Conservation (phyloP, 2,329 filamentous ascomycete species). For the Metarhizium guizhouense region DNA sequence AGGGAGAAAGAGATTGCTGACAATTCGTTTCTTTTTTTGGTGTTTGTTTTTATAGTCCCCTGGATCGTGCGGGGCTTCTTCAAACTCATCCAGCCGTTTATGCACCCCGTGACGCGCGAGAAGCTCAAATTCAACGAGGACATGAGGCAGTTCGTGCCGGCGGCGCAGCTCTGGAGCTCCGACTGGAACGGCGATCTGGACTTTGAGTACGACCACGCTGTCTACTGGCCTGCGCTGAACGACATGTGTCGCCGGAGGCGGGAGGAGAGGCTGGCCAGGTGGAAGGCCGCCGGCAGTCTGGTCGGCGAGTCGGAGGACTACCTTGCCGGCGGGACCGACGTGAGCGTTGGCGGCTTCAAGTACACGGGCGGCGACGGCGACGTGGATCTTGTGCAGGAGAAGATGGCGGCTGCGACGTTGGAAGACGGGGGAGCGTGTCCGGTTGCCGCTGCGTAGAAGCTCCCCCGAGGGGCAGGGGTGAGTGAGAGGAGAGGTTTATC, state of each 20-base stretch:
- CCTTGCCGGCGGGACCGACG: conserved; percentile 53
- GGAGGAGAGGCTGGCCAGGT: conserved; percentile 55
- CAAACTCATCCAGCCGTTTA: conserved; percentile 91
- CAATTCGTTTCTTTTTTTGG: neutral
- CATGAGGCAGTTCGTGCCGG: conserved; percentile 70
- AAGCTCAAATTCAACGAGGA: conserved; percentile 99
- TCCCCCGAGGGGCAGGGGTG: no score
- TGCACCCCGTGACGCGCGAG: conserved; percentile 85
- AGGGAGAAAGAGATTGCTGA: neutral
- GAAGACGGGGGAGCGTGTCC: neutral
- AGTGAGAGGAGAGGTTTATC: no score
- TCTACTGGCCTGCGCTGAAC: conserved; percentile 83
- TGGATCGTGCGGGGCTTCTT: conserved; percentile 92
- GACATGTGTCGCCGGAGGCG: conserved; percentile 59
- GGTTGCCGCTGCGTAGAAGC: neutral
- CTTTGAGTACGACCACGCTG: conserved; percentile 82
- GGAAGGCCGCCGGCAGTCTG: conserved; percentile 69
- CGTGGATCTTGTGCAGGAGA: conserved; percentile 8
- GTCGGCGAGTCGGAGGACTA: conserved; percentile 85
- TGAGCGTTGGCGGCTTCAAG: conserved; percentile 24
- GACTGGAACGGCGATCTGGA: conserved; percentile 68
- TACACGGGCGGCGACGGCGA: conserved; percentile 8
- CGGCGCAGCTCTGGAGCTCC: conserved; percentile 71
- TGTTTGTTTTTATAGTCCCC: conserved; percentile 50
- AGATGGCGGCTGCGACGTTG: conserved; percentile 8